A percentile compares a stretch with the other conserved stretches of the same genome.
These are phyloP conservation scores for Colletotrichum limetticola DNA, from an alignment of 2,329 filamentous ascomycete species.

Conservation along the genomic window DNA sequence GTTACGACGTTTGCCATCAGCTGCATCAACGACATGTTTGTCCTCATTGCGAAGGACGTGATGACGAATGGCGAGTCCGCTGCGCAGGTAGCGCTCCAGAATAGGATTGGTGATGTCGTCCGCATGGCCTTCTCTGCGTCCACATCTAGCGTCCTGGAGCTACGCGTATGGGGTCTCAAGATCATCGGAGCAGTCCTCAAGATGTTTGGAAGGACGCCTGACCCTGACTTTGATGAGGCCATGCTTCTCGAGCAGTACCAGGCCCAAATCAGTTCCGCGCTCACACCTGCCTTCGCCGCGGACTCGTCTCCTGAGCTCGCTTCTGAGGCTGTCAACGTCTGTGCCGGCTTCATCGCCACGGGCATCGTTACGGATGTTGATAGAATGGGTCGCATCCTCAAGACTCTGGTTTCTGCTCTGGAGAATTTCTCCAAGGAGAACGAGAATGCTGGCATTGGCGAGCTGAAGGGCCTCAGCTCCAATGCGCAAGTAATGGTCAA, in stretches of 20 bases:
- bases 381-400: conserved; percentile 97
- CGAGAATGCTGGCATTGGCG: conserved; percentile 88
- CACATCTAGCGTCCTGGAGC: conserved; percentile 89
- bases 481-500: conserved; percentile 99
- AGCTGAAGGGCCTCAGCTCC: conserved; percentile 90
- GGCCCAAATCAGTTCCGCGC: conserved; percentile 94
- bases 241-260: conserved; percentile 98
- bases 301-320: conserved; percentile 97
- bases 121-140: conserved; percentile 98
- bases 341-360: conserved; percentile 96
- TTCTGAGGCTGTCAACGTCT: conserved; percentile 95
- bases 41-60: conserved; percentile 81
- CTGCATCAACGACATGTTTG: conserved; percentile 85
- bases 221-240: conserved; percentile 97
- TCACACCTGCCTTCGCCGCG: conserved; percentile 94
- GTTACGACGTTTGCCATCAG: conserved; percentile 94
- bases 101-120: conserved; percentile 89
- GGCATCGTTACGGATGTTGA: conserved; percentile 98
- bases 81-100: conserved; percentile 82
- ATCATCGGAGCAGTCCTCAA: conserved; percentile 94
- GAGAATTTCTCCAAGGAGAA: conserved; percentile 90
- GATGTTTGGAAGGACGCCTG: conserved; percentile 94
- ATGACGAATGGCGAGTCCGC: conserved; percentile 81
- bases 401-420: conserved; percentile 88
- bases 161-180: conserved; percentile 90